Conservation (phyloP, 495 filamentous ascomycete species). For the Penicillium ochrochloron region DNA sequence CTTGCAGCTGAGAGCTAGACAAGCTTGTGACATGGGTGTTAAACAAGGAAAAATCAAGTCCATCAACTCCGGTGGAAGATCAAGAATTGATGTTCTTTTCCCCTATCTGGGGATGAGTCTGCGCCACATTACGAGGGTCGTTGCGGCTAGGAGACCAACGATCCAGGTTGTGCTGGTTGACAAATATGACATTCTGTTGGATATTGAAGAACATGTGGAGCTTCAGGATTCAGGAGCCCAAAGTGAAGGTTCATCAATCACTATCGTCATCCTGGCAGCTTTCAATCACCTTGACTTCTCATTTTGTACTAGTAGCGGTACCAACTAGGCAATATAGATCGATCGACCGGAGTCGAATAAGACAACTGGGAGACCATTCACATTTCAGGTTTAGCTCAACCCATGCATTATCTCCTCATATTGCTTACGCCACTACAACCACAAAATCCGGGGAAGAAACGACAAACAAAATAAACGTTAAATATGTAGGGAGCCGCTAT, state of each 20-base stretch:
- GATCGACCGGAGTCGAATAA: neutral
- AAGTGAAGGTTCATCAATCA: neutral
- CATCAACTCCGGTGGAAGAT: neutral
- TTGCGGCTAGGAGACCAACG: neutral
- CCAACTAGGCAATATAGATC: neutral
- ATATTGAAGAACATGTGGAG: no score
- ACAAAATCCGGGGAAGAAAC: neutral
- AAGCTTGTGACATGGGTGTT: neutral
- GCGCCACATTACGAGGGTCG: no score
- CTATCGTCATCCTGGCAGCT: neutral
- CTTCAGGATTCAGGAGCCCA: no score
- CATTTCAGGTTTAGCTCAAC: neutral
- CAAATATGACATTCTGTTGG: neutral
- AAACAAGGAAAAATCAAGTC: neutral
- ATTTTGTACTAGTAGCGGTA: neutral
- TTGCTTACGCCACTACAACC: conserved; percentile 1
- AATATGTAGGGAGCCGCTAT: conserved; percentile 10
- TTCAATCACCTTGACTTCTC: neutral
- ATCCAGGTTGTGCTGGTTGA: neutral
- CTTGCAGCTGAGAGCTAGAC: neutral
- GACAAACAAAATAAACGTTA: conserved; percentile 9
- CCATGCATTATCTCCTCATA: neutral
- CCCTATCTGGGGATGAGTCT: no score
- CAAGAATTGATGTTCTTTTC: neutral
- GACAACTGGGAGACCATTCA: no score